Evolutionary conservation across 2,329 filamentous ascomycete species (phyloP).

Genomic region (Diaporthe sp.): DNA sequence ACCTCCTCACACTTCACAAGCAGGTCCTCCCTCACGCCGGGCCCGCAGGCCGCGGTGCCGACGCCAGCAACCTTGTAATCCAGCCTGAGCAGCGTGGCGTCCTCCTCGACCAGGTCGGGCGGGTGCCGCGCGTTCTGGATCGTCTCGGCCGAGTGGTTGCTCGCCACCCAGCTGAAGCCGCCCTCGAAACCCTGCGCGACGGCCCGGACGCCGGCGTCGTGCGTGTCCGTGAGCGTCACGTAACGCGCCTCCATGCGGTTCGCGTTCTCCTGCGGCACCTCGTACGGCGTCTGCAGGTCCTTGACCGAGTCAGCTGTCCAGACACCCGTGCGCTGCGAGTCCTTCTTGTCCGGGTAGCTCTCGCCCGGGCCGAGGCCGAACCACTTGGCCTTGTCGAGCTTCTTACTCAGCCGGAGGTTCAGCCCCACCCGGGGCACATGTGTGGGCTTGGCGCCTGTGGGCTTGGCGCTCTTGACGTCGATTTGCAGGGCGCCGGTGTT

Average conservation of each 20-base stretch:
- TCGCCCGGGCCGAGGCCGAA: slow-evolving; percentile 73
- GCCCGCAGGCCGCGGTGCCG: slow-evolving; percentile 60
- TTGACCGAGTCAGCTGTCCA: slow-evolving; percentile 54
- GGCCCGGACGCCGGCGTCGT: slow-evolving; percentile 44
- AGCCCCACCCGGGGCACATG: slow-evolving; percentile 72
- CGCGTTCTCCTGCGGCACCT: slow-evolving; percentile 75
- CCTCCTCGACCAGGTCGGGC: slow-evolving; percentile 66
- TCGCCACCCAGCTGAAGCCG: slow-evolving; percentile 65
- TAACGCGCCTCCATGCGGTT: slow-evolving; percentile 72
- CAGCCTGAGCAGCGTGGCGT: slow-evolving; percentile 55
- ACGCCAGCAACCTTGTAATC: slow-evolving; percentile 60
- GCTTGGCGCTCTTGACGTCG: slow-evolving; percentile 53
- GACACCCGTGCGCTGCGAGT: slow-evolving; percentile 63
- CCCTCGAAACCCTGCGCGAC: slow-evolving; percentile 41
- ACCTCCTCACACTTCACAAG: slow-evolving; percentile 53
- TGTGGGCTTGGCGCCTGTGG: slow-evolving; percentile 60
- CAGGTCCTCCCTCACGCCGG: slow-evolving; percentile 56
- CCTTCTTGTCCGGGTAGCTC: slow-evolving; percentile 71
- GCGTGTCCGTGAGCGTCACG: slow-evolving; percentile 49
- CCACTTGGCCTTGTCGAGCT: slow-evolving; percentile 64
- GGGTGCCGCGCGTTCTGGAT: slow-evolving; percentile 72
- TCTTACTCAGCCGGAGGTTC: slow-evolving; percentile 60
- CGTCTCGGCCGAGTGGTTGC: slow-evolving; percentile 61
- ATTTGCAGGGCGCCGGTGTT: slow-evolving; percentile 57
- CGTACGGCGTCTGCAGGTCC: slow-evolving; percentile 67